Conservation (phyloP, 176 grass and related monocot genomes). For the Canna indica region DNA sequence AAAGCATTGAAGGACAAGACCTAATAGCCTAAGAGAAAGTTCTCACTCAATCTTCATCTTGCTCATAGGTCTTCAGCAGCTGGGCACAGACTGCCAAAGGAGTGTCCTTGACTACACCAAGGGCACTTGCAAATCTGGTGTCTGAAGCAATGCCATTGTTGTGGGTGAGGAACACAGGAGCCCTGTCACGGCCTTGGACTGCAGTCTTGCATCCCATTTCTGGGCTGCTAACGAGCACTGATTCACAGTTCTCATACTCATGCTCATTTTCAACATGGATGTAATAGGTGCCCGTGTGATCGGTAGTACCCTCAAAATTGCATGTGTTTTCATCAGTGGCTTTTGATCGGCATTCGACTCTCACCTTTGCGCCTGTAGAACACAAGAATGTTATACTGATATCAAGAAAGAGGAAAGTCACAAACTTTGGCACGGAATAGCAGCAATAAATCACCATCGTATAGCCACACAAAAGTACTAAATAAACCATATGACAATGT, state of each 20-base stretch:
- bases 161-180: slow-evolving; percentile 74
- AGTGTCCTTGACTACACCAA: slow-evolving; percentile 63
- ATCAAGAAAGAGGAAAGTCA: too few species aligned
- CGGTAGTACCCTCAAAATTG: slow-evolving; percentile 69
- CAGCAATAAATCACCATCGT: too few species aligned
- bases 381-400: background rate
- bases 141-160: slow-evolving; percentile 71
- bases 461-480: too few species aligned
- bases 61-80: slow-evolving; percentile 66
- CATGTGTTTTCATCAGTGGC: slow-evolving; percentile 31
- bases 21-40: background rate
- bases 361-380: slow-evolving; percentile 67
- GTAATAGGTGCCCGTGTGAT: slow-evolving; percentile 77
- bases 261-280: slow-evolving; percentile 52
- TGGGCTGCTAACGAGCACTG: slow-evolving; percentile 76
- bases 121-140: slow-evolving; percentile 51
- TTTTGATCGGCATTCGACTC: slow-evolving; percentile 57
- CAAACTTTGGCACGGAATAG: too few species aligned
- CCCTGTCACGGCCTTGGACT: slow-evolving; percentile 61
- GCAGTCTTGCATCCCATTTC: slow-evolving; percentile 37
- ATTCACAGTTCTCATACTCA: slow-evolving; percentile 73
- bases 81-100: slow-evolving; percentile 34
- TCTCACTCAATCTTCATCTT: slow-evolving; percentile 28
- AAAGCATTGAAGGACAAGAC: background rate
- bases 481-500: too few species aligned